Evolutionary conservation across 495 filamentous ascomycete species (phyloP), one percentile per base, ranked within the genome.

Genomic region (Penicillium chermesinum): DNA sequence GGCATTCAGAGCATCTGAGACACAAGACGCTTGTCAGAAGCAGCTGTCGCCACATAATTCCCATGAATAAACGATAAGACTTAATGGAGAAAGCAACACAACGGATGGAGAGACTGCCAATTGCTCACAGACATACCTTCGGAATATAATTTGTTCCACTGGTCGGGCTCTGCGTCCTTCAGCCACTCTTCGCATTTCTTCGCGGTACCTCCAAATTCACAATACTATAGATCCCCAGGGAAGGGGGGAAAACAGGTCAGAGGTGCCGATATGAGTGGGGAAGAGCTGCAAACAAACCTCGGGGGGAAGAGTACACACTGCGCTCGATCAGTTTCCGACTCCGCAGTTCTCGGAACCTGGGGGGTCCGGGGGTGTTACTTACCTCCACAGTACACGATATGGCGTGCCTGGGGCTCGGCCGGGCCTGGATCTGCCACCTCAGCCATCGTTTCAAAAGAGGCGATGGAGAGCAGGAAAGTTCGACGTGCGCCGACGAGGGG

Each of bases 101-200:
- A n/a, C n/a, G n/a, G n/a, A n/a, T n/a, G n/a, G n/a, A n/a, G n/a
- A n/a, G n/a, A n/a, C n/a, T n/a, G n/a, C n/a, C 36, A 14, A 27
- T 7, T 10, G 46, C 39, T 43, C 27, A 14, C 14, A n/a, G 32
- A 9, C 65, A 50, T 67, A 91, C 90, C 89, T 65, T 86, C 80
- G 36, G 89, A 93, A 72, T 95, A 95, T 64, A 97, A 72, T 52
- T 70, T 73, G 41, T 77, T 65, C 64, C 95, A 90, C 66, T 96
- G 67, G 35, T 78, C 73, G 1, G 84, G 79, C 48, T 95, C 76
- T 35, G 79, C 73, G 38, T 86, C 82, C 57, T 89, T 76, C 9
- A 98, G 78, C 93, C 93, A 98, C 63, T 96, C 88, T 62, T 91
- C 85, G 67, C 93, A 98, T 74, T 95, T 96, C 70, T 89, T 94